These are phyloP conservation scores for Saccharomyces eubayanus DNA, from an alignment of 805 yeast species.

Conservation along the genomic window DNA sequence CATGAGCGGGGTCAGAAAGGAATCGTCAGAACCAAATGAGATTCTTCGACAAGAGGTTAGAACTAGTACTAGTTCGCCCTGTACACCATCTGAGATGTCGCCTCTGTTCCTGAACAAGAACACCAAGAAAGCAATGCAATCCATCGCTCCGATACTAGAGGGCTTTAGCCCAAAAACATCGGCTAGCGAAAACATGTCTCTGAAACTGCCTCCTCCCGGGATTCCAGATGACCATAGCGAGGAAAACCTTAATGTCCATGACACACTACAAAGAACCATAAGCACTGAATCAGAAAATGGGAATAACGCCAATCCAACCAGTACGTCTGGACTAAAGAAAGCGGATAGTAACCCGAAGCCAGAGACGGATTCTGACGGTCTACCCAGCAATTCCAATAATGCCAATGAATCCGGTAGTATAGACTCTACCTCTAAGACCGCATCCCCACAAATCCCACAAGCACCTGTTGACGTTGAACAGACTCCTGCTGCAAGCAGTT, in stretches of 20 bases:
- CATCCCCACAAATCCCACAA: neutral
- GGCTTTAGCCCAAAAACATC: slow-evolving; percentile 66
- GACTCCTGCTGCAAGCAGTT: neutral
- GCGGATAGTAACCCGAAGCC: neutral
- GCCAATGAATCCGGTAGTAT: neutral
- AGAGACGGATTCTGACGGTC: neutral
- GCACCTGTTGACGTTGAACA: neutral
- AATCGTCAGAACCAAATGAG: slow-evolving; percentile 18
- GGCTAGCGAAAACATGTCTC: slow-evolving; percentile 37
- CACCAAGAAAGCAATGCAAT: slow-evolving; percentile 58
- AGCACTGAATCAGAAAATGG: slow-evolving; percentile 9
- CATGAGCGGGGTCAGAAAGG: slow-evolving; percentile 14
- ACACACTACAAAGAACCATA: slow-evolving; percentile 19
- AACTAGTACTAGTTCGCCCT: neutral
- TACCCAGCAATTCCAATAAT: neutral
- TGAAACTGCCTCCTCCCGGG: slow-evolving; percentile 29
- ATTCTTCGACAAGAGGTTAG: neutral
- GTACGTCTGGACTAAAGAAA: neutral
- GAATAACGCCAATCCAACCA: neutral
- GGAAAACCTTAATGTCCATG: slow-evolving; percentile 23
- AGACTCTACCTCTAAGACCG: neutral
- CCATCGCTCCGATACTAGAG: slow-evolving; percentile 72
- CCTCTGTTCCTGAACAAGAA: slow-evolving; percentile 28
- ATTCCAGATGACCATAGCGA: slow-evolving; percentile 15
- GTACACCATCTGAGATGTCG: slow-evolving; percentile 14